These are phyloP conservation scores for Skeletonema costatum DNA, from an alignment of 108 stramenopile species.

Conservation along the genomic window DNA sequence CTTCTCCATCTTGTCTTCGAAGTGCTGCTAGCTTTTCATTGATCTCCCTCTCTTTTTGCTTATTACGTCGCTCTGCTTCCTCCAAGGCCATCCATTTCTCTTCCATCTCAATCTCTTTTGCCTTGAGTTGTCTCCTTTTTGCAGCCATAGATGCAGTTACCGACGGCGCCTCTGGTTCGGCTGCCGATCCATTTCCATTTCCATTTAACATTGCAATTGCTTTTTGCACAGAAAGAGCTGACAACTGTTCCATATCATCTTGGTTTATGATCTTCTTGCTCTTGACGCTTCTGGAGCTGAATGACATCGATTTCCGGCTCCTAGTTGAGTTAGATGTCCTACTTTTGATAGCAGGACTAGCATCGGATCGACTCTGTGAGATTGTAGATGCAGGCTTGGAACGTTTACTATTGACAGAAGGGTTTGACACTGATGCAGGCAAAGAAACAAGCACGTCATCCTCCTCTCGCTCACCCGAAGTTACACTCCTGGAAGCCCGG, in stretches of 20 bases:
- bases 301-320: background rate
- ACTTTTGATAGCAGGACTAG: background rate
- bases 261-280: background rate
- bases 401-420: background rate
- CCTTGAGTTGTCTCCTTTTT: background rate
- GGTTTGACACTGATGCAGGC: background rate
- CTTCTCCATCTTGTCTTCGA: background rate
- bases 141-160: background rate
- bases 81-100: background rate
- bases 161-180: background rate
- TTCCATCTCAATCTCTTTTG: background rate
- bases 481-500: background rate
- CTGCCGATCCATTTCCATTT: background rate
- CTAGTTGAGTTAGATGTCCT: background rate
- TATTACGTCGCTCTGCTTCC: background rate
- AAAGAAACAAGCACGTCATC: background rate
- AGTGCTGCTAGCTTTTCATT: background rate
- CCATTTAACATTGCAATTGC: background rate
- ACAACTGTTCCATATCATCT: background rate
- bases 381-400: background rate
- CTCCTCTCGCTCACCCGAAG: background rate
- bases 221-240: background rate
- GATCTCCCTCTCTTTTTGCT: background rate
- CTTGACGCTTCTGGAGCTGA: background rate
- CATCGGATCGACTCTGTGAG: background rate